These are phyloP conservation scores for Mariannaea elegans DNA, from an alignment of 2,329 filamentous ascomycete species.

Conservation along the genomic window DNA sequence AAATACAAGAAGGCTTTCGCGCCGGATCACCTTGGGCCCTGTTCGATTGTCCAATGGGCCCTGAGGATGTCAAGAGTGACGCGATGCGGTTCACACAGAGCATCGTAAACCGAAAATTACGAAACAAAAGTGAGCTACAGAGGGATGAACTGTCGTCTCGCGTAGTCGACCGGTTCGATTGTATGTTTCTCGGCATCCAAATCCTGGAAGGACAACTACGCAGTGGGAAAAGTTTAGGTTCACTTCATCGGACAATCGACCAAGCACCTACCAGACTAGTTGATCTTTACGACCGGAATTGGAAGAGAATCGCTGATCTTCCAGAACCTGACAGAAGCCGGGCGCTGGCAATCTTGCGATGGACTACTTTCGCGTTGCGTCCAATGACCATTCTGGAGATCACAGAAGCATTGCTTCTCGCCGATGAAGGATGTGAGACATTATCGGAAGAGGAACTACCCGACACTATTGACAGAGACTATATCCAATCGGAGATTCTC, in stretches of 20 bases:
- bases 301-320: conserved; percentile 36
- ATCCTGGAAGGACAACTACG: conserved; percentile 39
- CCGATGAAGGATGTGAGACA: conserved; percentile 30
- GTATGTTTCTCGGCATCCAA: conserved; percentile 45
- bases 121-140: conserved; percentile 33
- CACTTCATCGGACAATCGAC: conserved; percentile 41
- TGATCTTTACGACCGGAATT: conserved; percentile 42
- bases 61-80: conserved; percentile 36
- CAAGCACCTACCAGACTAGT: conserved; percentile 40
- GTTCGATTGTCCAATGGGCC: not conserved
- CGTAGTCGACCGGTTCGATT: conserved; percentile 41
- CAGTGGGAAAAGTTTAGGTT: conserved; percentile 36
- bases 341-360: conserved; percentile 42
- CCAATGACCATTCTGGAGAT: conserved; percentile 41
- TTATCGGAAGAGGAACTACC: conserved; percentile 34
- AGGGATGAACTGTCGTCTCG: conserved; percentile 33
- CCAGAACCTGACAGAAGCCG: conserved; percentile 31
- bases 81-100: conserved; percentile 31
- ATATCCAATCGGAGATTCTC: conserved; percentile 41
- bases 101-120: conserved; percentile 42
- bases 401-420: conserved; percentile 39
- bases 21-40: not conserved
- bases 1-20: conserved; percentile 32
- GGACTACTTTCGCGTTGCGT: conserved; percentile 40
- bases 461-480: conserved; percentile 42